Conservation (phyloP, 176 grass and related monocot species). For the Musa schizocarpa region DNA sequence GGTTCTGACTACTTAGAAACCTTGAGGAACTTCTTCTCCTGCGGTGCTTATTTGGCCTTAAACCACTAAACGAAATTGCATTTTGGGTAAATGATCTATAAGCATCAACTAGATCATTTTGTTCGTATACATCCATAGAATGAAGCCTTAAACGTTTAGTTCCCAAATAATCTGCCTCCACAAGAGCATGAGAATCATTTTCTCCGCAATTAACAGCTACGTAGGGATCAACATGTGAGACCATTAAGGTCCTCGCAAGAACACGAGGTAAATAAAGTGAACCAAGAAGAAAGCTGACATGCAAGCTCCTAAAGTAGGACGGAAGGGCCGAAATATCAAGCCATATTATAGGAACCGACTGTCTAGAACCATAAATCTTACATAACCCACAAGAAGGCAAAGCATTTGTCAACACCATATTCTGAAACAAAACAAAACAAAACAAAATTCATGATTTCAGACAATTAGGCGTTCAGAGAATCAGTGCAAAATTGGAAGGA, state of each 20-base stretch:
- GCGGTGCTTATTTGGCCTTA: conserved; percentile 49
- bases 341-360: conserved; percentile 40
- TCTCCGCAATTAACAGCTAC: conserved; percentile 8
- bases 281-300: conserved; percentile 34
- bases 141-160: background rate
- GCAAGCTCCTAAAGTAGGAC: conserved; percentile 62
- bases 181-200: conserved; percentile 14
- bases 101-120: conserved; percentile 6
- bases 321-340: conserved; percentile 57
- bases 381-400: conserved; percentile 40
- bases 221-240: background rate
- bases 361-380: conserved; percentile 30
- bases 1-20: conserved; percentile 21
- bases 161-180: conserved; percentile 21
- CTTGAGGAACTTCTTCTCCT: conserved; percentile 58
- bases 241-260: conserved; percentile 12
- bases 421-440: conserved; percentile 30
- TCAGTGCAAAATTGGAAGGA: background rate
- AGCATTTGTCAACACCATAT: conserved; percentile 29
- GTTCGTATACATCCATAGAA: background rate
- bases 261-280: conserved; percentile 43
- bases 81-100: conserved; percentile 29
- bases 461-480: background rate
- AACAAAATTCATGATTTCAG: background rate
- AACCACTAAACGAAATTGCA: conserved; percentile 25